Conservation (phyloP, 176 grass and related monocot genomes). For the Hyparrhenia diplandra region DNA sequence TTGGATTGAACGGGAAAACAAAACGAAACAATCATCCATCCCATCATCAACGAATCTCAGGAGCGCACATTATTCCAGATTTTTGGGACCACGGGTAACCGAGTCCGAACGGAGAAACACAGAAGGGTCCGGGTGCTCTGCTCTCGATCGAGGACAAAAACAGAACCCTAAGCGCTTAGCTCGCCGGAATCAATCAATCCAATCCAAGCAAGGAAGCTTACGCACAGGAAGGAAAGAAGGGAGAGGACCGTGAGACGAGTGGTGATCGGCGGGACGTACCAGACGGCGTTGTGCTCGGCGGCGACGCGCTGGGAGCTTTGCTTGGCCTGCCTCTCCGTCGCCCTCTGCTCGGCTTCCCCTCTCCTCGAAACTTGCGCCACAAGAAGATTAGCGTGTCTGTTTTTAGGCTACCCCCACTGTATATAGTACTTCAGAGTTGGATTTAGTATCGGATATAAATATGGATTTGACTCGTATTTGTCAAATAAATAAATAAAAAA, state of each 20-base stretch:
- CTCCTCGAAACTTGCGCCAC: background rate
- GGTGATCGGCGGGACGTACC: background rate
- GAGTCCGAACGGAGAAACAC: background rate
- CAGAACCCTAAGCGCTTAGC: background rate
- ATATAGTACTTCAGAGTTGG: background rate
- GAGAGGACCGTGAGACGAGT: background rate
- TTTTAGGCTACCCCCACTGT: background rate
- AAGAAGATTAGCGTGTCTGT: constrained; percentile 19
- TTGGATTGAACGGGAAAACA: too few relatives aligned
- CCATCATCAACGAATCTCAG: background rate
- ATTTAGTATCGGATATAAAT: too few relatives aligned
- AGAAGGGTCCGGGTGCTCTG: background rate
- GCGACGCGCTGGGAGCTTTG: background rate
- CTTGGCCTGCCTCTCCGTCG: background rate
- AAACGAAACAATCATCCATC: background rate
- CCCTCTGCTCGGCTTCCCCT: background rate
- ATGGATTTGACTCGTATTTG: background rate
- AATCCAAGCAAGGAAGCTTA: background rate
- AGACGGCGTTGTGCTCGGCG: background rate
- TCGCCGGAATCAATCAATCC: background rate
- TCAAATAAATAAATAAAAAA: background rate
- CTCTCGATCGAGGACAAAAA: background rate
- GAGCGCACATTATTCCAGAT: background rate
- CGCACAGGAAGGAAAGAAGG: background rate
- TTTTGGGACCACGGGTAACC: background rate